These are phyloP conservation scores for Daedaleopsis nitida DNA, from an alignment of 768 basidiomycete species.

Conservation along the genomic window DNA sequence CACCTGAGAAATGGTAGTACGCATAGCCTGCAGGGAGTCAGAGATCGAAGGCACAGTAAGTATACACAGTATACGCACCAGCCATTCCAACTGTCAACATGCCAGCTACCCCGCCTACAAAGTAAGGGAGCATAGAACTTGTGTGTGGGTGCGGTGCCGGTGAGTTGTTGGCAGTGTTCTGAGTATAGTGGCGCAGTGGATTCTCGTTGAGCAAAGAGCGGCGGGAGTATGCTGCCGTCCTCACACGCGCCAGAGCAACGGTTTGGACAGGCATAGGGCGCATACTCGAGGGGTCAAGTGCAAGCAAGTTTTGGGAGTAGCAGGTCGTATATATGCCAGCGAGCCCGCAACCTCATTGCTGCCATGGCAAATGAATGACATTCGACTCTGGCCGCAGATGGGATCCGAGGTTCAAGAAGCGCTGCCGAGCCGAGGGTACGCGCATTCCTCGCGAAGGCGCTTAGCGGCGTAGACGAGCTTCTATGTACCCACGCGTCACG, in stretches of 20 bases:
- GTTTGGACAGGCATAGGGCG: too few relatives aligned
- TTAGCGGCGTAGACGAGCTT: too few relatives aligned
- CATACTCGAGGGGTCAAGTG: too few relatives aligned
- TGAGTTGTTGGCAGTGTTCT: not conserved
- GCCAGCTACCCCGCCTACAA: not conserved
- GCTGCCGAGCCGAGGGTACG: not conserved
- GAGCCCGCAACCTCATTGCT: too few relatives aligned
- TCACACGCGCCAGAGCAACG: too few relatives aligned
- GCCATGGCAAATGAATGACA: not conserved
- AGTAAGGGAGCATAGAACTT: not conserved
- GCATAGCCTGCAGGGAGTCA: slow-evolving; percentile 27
- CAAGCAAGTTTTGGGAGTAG: too few relatives aligned
- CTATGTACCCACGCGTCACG: too few relatives aligned
- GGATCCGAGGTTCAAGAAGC: not conserved
- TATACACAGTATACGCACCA: not conserved
- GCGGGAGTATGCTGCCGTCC: too few relatives aligned
- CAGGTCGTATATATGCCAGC: too few relatives aligned
- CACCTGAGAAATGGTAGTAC: slow-evolving; percentile 44
- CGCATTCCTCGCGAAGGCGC: too few relatives aligned
- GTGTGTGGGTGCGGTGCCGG: not conserved
- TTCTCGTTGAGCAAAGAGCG: not conserved
- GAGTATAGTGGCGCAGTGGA: not conserved
- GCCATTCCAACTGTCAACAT: not conserved
- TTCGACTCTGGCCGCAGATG: not conserved
- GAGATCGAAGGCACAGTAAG: not conserved